Evolutionary conservation across 768 basidiomycete species (phyloP), one percentile per base, ranked within the genome.

Genomic region (Ephemerocybe angulata): DNA sequence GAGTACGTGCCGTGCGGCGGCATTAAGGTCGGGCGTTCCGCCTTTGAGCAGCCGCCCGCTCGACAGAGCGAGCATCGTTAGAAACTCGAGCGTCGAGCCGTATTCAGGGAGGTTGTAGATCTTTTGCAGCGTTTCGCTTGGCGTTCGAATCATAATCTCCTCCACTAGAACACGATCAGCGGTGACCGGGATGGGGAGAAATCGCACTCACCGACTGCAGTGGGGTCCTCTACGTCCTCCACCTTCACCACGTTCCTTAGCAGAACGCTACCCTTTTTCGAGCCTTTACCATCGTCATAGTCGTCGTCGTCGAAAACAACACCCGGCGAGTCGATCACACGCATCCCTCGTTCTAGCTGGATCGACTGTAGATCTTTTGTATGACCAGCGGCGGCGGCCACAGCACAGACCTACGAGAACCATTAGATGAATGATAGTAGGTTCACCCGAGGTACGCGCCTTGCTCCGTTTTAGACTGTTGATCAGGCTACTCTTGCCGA

Each of bases 401-500:
- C 93, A 2, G 87, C 86, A 63, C 96, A 99, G n/a, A 82, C 93
- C n/a, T 90, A 57, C 7, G 46, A 24, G 52, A 50, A 31, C 13
- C 40, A 30, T n/a, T n/a, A n/a, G n/a, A n/a, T n/a, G n/a, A n/a
- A n/a, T n/a, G n/a, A n/a, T n/a, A n/a, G n/a, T n/a, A n/a, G n/a
- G n/a, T n/a, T n/a, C n/a, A n/a, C n/a, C n/a, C n/a, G n/a, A 31
- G 24, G 35, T n/a, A 60, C 72, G 1, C 22, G 87, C 88, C 72
- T 90, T 93, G 57, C 84, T 82, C 33, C 93, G 74, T 70, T 93
- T 94, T 50, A 99, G 72, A 41, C 91, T 88, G 68, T 98, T 98
- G 69, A 99, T 94, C 55, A 98, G 66, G 63, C 86, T 90, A 54
- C 92, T 95, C 74, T 98, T 98, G 13, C 96, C 96, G 43, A 98